Conservation (phyloP, 2,329 filamentous ascomycete genomes). For the Achaetomium macrosporum region DNA sequence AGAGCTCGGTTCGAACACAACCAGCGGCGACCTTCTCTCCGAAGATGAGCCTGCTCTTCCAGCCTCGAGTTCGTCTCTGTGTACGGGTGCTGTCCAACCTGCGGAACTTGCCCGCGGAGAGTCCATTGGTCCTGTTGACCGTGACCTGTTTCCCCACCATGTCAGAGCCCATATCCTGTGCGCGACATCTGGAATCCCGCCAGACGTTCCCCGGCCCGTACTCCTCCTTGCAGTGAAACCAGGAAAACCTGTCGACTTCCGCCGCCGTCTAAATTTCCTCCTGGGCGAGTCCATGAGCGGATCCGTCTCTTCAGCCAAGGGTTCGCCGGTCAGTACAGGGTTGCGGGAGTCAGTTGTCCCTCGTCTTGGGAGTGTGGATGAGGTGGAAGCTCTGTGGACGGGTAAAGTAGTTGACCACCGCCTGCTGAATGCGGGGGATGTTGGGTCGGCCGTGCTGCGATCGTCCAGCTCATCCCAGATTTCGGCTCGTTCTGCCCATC, state of each 20-base stretch:
- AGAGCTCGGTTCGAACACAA: not conserved
- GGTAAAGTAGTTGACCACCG: slow-evolving; percentile 47
- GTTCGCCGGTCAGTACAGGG: slow-evolving; percentile 18
- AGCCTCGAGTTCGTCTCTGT: slow-evolving; percentile 5
- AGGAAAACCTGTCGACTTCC: slow-evolving; percentile 57
- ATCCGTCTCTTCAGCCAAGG: slow-evolving; percentile 16
- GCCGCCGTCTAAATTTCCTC: slow-evolving; percentile 38
- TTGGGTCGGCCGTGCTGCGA: slow-evolving; percentile 45
- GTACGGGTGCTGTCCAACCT: slow-evolving; percentile 2
- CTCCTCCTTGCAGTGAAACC: slow-evolving; percentile 51
- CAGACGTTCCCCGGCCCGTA: slow-evolving; percentile 33
- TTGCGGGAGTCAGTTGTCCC: slow-evolving; percentile 28
- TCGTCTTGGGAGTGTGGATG: slow-evolving; percentile 33
- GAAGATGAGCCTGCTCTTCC: not conserved
- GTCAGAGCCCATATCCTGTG: slow-evolving; percentile 48
- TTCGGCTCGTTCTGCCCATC: slow-evolving; percentile 65
- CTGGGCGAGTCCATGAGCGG: slow-evolving; percentile 22
- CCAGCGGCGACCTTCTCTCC: not conserved
- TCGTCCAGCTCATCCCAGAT: slow-evolving; percentile 89
- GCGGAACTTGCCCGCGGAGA: slow-evolving; percentile 1
- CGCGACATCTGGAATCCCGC: slow-evolving; percentile 44
- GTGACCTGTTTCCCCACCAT: slow-evolving; percentile 42
- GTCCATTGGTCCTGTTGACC: not conserved
- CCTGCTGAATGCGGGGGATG: slow-evolving; percentile 30
- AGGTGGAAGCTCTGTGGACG: slow-evolving; percentile 33